phyloP scores from a whole-genome alignment of 768 basidiomycete genomes.

The Kockovaella imperatae region DNA sequence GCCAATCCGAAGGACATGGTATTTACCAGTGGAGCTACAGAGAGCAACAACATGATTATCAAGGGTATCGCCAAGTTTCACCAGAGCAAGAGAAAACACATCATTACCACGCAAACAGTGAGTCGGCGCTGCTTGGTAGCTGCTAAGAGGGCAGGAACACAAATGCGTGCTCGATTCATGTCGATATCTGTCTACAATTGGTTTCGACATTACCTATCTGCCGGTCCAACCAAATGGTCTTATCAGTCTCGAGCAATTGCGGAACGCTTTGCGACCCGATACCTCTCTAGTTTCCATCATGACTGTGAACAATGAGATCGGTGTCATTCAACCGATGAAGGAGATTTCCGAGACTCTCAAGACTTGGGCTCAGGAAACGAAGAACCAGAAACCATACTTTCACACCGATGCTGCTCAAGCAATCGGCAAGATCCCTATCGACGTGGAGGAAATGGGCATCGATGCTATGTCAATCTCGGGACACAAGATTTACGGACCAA shows the following conservation, averaged over 20 bases:
- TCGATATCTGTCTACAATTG: conserved; percentile 88
- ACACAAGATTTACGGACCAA: conserved; percentile 97
- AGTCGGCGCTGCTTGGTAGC: conserved; percentile 33
- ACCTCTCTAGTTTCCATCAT: conserved; percentile 94
- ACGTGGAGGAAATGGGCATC: conserved; percentile 91
- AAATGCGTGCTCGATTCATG: conserved; percentile 99
- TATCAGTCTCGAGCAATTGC: conserved; percentile 67
- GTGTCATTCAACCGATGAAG: conserved; percentile 92
- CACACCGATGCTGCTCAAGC: conserved; percentile 98
- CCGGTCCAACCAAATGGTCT: conserved; percentile 82
- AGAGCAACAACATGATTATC: conserved; percentile 94
- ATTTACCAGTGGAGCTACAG: conserved; percentile 96
- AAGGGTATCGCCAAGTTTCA: conserved; percentile 96
- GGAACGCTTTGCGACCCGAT: conserved; percentile 81
- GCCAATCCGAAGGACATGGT: conserved; percentile 92
- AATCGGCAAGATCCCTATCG: conserved; percentile 77
- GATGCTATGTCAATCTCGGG: conserved; percentile 91
- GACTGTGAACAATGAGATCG: conserved; percentile 99
- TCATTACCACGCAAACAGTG: conserved; percentile 91
- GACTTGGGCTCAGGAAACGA: conserved; percentile 59
- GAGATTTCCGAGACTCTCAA: conserved; percentile 82
- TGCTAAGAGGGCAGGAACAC: conserved; percentile 62
- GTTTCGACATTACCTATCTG: conserved; percentile 96
- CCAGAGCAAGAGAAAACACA: conserved; percentile 82
- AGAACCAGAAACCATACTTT: conserved; percentile 61